These are phyloP conservation scores for Plasmopara muralis DNA, from an alignment of 352 stramenopile species.

Conservation along the genomic window DNA sequence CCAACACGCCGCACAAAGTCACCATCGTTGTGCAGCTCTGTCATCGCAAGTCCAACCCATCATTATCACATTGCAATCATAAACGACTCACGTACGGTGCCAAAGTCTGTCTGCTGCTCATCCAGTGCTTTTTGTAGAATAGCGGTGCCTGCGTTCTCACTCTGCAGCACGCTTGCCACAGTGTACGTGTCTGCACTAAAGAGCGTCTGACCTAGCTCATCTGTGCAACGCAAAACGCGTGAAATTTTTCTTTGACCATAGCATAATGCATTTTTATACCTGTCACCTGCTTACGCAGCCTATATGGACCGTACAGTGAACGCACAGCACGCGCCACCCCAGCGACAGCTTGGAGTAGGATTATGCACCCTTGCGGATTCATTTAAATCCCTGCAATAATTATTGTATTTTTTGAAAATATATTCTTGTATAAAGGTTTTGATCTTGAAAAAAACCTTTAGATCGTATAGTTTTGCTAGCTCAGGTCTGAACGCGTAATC, in stretches of 20 bases:
- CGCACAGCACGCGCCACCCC: conserved; percentile 16
- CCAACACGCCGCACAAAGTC: conserved; percentile 16
- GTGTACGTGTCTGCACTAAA: conserved; percentile 21
- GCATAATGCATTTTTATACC: background rate
- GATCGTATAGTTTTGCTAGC: too few species aligned
- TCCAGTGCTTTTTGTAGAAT: conserved; percentile 24
- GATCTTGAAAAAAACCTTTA: too few species aligned
- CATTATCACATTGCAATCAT: background rate
- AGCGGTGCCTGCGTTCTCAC: conserved; percentile 19
- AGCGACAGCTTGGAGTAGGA: conserved; percentile 17
- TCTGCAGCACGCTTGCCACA: conserved; percentile 18
- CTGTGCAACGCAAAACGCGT: conserved; percentile 2
- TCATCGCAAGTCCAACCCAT: conserved; percentile 3
- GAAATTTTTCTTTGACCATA: background rate
- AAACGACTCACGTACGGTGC: conserved; percentile 11
- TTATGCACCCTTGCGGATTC: background rate
- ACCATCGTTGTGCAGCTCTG: conserved; percentile 22
- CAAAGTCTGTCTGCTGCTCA: conserved; percentile 11
- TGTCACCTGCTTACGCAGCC: conserved; percentile 24
- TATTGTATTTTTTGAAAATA: too few species aligned
- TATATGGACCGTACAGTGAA: conserved; percentile 23
- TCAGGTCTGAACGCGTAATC: too few species aligned
- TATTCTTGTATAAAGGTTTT: too few species aligned
- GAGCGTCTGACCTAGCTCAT: conserved; percentile 16
- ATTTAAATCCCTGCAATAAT: background rate